Conservation (phyloP, 2,329 filamentous ascomycete genomes). For the Colletotrichum costaricense region DNA sequence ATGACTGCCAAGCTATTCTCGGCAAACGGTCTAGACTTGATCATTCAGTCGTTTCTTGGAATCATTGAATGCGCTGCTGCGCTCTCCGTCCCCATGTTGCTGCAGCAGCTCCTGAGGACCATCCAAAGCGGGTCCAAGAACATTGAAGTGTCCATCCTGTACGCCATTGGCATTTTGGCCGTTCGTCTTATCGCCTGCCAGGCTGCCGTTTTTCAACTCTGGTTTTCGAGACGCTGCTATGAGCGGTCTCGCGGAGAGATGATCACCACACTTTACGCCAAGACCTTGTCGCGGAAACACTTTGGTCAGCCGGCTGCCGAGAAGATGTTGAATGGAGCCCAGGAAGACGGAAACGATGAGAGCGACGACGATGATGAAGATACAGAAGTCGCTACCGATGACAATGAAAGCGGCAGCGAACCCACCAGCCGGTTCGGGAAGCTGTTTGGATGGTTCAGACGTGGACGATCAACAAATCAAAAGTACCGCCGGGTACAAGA, state of each 20-base stretch:
- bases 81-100: conserved; percentile 72
- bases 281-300: conserved; percentile 75
- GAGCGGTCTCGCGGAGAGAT: conserved; percentile 87
- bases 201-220: conserved; percentile 75
- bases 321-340: conserved; percentile 18
- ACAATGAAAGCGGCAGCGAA: conserved; percentile 32
- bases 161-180: conserved; percentile 71
- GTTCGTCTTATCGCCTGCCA: conserved; percentile 73
- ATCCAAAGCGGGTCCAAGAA: conserved; percentile 67
- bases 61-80: conserved; percentile 69
- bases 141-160: conserved; percentile 70
- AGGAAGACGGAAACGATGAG: conserved; percentile 39
- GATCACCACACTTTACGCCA: conserved; percentile 87
- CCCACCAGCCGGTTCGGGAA: not conserved
- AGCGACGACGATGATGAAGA: conserved; percentile 44
- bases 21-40: conserved; percentile 83
- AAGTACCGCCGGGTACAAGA: conserved; percentile 40
- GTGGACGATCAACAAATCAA: not conserved
- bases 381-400: conserved; percentile 35
- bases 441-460: conserved; percentile 25
- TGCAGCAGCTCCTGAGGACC: conserved; percentile 77
- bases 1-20: conserved; percentile 76
- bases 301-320: conserved; percentile 48
- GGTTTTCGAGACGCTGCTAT: conserved; percentile 87
- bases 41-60: conserved; percentile 73